A percentile compares a stretch with the other conserved stretches of the same genome.
Evolutionary conservation across 352 stramenopile genomes (phyloP).

Genomic region (Phytophthora macrochlamydospora): DNA sequence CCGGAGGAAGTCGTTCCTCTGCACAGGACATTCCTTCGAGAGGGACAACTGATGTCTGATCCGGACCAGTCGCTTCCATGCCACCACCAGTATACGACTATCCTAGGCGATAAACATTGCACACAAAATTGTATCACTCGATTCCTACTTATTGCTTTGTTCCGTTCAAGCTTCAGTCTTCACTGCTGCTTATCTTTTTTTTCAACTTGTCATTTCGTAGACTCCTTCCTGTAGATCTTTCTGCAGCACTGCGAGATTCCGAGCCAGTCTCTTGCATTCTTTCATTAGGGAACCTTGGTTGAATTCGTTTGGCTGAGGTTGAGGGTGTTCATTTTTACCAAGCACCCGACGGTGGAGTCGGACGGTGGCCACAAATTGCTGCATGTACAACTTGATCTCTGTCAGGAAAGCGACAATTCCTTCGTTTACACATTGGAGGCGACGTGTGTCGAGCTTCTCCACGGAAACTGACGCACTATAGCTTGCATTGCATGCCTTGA

Average conservation of each 20-base stretch:
- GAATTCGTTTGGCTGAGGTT: background rate
- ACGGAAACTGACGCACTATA: background rate
- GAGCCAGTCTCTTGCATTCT: background rate
- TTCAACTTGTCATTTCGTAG: background rate
- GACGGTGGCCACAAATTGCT: background rate
- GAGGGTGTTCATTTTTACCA: background rate
- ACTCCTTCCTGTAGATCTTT: background rate
- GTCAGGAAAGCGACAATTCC: background rate
- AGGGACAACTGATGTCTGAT: too few species aligned
- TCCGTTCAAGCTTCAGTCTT: too few species aligned
- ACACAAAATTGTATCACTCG: too few species aligned
- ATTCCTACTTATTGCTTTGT: too few species aligned
- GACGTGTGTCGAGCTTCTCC: background rate
- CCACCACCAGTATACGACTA: too few species aligned
- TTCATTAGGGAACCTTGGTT: background rate
- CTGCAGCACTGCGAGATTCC: background rate
- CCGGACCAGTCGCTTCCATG: too few species aligned
- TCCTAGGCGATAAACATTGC: too few species aligned
- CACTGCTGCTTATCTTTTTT: background rate
- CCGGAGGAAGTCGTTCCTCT: background rate
- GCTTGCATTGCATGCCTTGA: background rate
- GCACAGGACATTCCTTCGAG: too few species aligned
- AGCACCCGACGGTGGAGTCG: background rate
- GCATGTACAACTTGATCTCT: background rate
- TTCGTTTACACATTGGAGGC: background rate